Evolutionary conservation across 2,329 filamentous ascomycete species (phyloP).

Genomic region (Cladosporium sp.): DNA sequence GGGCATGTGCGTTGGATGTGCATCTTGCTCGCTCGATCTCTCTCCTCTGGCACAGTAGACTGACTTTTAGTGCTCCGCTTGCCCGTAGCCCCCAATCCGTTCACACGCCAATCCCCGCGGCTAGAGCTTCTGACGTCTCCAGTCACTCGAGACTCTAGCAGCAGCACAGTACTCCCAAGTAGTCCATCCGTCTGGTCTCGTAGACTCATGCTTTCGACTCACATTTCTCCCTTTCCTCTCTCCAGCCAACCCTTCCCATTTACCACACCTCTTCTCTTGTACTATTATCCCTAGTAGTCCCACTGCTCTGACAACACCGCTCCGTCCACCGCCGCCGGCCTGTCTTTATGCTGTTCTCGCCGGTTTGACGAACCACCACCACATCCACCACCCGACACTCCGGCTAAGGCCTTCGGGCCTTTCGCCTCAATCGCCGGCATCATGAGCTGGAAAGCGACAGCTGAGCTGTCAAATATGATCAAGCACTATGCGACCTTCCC

Average conservation of each 20-base stretch:
- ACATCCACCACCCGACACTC: not conserved
- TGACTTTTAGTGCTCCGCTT: too few relatives aligned
- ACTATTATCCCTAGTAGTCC: not conserved
- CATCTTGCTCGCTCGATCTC: too few relatives aligned
- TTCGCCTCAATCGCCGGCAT: slow-evolving; percentile 3
- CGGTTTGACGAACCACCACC: not conserved
- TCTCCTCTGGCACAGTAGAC: too few relatives aligned
- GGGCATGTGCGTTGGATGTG: too few relatives aligned
- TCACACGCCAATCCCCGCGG: not conserved
- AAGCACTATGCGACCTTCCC: slow-evolving; percentile 95
- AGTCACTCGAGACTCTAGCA: not conserved
- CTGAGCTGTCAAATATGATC: slow-evolving; percentile 94
- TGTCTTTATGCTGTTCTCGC: not conserved
- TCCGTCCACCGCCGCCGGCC: not conserved
- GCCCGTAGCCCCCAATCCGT: too few relatives aligned
- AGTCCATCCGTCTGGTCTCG: not conserved
- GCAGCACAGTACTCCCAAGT: not conserved
- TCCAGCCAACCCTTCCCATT: not conserved
- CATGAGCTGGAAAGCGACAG: slow-evolving; percentile 71
- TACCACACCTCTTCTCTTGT: not conserved
- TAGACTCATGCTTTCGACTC: not conserved
- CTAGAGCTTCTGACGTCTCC: not conserved
- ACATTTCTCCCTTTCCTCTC: not conserved
- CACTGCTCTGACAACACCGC: not conserved
- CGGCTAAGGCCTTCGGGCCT: slow-evolving; percentile 13